Evolutionary conservation across 805 yeast species (phyloP), one percentile per base, ranked within the genome.

Genomic region (Saccharomycopsis sp.): DNA sequence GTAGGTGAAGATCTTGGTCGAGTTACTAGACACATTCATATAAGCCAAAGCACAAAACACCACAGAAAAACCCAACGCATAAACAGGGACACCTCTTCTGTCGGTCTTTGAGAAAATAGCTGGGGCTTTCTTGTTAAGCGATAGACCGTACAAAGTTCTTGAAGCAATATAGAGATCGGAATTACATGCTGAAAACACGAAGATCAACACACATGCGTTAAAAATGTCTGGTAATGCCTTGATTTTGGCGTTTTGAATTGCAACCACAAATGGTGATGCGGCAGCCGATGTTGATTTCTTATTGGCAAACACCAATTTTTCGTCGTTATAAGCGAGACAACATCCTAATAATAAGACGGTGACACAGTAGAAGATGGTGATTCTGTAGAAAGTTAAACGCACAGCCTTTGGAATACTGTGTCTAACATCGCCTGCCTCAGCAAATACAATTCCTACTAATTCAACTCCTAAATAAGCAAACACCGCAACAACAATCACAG

Each of bases 261-360:
- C 96, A 67, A 88, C 84, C 56, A 88, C 92, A 66, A 88, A 89
- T 47, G 96, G 96, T 15, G 94, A 86, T 20, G 93, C 91, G 47
- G 86, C 78, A 1, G 92, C 90, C 50, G 76, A 75, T 1, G 82
- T 72, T n/a, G 72, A 58, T 7, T 74, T 69, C 55, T 82, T 78
- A 17, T 82, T 77, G 15, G 84, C 83, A 57, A 19, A 23, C 24
- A 71, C 50, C 62, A 86, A 75, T 55, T 71, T 64, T 49, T 78
- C 77, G 67, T 83, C 84, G 61, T 75, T 75, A 60, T 81, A 80
- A 41, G 87, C 79, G 58, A 86, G 91, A 69, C 84, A 77, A 82
- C 84, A 77, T 53, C 89, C 89, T 62, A 87, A 72, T 61, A 86
- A 72, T 64, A 85, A 77, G 57, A 86, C 82, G 29, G 87, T 77